Evolutionary conservation across 106 monocot species (phyloP), one percentile per base, ranked within the genome.

Genomic region (Apostasia ramifera): DNA sequence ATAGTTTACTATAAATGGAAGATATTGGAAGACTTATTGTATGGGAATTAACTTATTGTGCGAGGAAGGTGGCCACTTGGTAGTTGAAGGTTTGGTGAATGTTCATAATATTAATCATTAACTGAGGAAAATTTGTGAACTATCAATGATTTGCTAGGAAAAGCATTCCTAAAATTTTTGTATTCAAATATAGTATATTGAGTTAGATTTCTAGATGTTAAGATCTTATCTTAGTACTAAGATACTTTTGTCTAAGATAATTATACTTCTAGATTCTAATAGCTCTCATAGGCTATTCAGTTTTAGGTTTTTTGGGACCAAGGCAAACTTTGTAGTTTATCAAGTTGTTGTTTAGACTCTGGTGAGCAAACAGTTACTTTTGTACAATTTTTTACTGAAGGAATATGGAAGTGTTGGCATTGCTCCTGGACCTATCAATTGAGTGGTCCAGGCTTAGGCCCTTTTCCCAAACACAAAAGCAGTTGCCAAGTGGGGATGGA

Each of bases 351-450:
- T 42, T 58, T 42, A 56, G 68, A 47, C 55, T 69, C 76, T 83
- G 77, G 72, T 84, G 42, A 80, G 72, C 26, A 26, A 26, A 26
- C 26, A 26, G 26, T 26, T 26, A 26, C 26, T 26, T 26, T 26
- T 26, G 26, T 26, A 26, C 26, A 26, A 26, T 26, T 26, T 26
- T 26, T 26, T 26, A 75, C 79, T 91, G 90, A 86, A 90, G 90
- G 86, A 63, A 67, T 76, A 79, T 86, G 86, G 83, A 90, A 90
- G 73, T 90, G 86, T 83, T 71, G 69, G 53, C 81, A 89, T 53
- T 89, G 89, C 77, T 40, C 57, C 66, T 90, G 86, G 86, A 86
- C 83, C 73, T 86, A 81, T 74, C 53, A 68, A 70, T 76, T 78
- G 67, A 75, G 48, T 83, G 68, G 80, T 86, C 80, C 66, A 63